Evolutionary conservation across 1,139 yeast species (phyloP), one percentile per base, ranked within the genome.

Genomic region (Kluyveromyces sp.): DNA sequence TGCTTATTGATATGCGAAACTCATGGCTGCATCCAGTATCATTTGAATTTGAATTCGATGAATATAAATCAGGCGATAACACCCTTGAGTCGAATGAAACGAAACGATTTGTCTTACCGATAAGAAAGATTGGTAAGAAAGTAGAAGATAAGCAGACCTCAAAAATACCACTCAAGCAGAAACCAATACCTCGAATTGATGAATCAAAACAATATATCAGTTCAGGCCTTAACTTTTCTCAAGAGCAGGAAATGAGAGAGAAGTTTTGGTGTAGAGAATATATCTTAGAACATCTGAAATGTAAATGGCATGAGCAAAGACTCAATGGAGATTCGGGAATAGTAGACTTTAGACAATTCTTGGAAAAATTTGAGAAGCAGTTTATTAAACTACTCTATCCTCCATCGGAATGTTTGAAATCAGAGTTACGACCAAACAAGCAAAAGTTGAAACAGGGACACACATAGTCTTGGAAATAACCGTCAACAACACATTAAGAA

Each of bases 261-360:
- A 68, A 77, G 4, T 92, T 89, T 63, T 92, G 98, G 98, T 75
- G 84, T 48, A 69, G 95, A 47, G 80, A 83, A 48, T 72, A 74
- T 47, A 62, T 92, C 2, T 66, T 92, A 46, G 72, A 74, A 39
- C 70, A 71, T 30, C 57, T 92, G 10, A 62, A 65, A 3, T 96
- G 95, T 2, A 54, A 64, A 2, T 90, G 97, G 97, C 60, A 45
- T 7, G 42, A 55, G 26, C 43, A 53, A 6, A 26, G 15, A 25
- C 53, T 52, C 15, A 55, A 51, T 28, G 31, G 49, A 5, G 45
- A 49, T 1, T 42, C 29, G 8, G 66, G 66, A 4, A 28, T 43
- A 2, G 56, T 63, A 7, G 54, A 58, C 36, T 59, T 60, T 34
- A 50, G 60, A 10, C 59, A 59, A 33, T 61, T 53, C 41, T 38